These are phyloP conservation scores for Diaporthe nobilis DNA, from an alignment of 2,329 filamentous ascomycete genomes.

Conservation along the genomic window DNA sequence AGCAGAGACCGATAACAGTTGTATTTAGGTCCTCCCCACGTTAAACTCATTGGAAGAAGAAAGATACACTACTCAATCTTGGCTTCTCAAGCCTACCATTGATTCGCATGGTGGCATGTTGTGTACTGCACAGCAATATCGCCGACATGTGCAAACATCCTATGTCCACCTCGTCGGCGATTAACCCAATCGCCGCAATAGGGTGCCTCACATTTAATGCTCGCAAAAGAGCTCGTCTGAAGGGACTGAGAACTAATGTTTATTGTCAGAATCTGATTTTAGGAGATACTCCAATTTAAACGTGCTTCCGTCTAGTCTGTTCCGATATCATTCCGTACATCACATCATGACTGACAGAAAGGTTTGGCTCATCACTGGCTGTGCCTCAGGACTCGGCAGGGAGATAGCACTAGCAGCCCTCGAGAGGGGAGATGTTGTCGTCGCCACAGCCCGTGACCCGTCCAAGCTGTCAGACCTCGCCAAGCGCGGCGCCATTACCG, in stretches of 20 bases:
- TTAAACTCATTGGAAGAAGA: background rate
- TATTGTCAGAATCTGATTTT: background rate
- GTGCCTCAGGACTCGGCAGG: conserved; percentile 4
- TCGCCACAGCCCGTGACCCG: conserved; percentile 67
- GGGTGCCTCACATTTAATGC: background rate
- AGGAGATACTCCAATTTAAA: too few species aligned
- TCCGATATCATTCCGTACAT: background rate
- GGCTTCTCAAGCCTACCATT: background rate
- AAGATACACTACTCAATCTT: background rate
- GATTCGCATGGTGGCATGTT: background rate
- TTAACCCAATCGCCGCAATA: conserved; percentile 3
- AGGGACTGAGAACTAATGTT: background rate
- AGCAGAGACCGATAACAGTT: background rate
- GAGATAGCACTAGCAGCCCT: conserved; percentile 9
- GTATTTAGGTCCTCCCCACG: background rate
- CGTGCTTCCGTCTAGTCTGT: background rate
- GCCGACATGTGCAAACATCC: background rate
- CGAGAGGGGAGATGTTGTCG: conserved; percentile 54
- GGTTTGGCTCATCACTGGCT: conserved; percentile 26
- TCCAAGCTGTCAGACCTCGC: conserved; percentile 63
- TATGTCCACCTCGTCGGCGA: background rate
- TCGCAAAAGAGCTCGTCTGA: background rate
- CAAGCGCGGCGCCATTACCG: conserved; percentile 58
- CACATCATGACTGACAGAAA: background rate
- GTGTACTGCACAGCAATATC: conserved; percentile 5